Base-by-base conservation (phyloP, 179 eudicot genomes). In the Heliamphora pulchella region DNA sequence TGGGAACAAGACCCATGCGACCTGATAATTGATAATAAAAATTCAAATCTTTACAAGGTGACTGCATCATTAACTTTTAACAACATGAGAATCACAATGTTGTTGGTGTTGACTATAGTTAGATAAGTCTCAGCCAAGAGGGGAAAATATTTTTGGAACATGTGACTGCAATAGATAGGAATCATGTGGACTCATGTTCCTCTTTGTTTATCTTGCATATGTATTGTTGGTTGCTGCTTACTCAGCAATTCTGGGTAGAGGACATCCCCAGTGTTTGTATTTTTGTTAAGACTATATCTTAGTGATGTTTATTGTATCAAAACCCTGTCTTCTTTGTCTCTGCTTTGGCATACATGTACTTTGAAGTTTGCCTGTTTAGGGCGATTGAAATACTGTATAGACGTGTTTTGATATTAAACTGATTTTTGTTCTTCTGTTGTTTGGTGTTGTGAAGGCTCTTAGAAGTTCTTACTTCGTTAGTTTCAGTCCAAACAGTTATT, bases 391-490 rank as follows among this genome's bases (percentile, higher is more conserved):
- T 61, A 17, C 20, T 2, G 68, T 31, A 22, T 64, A 8, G 7
- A 31, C 39, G 22, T 4, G 88, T 74, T 75, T 46, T 6, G 0
- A 14, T 79, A 58, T 15, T n/a, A 57, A 51, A 58, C 51, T 17
- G 39, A 1, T 65, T 20, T 13, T 81, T 48, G 9, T 43, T 44
- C 46, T 51, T 51, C 5, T 17, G 75, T 31, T 22, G 76, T 22
- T 51, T 1, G 53, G 46, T 3, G 61, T 9, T 73, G 43, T 73
- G 46, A 53, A 4, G 3, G 57, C 61, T 22, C 1, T 22, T 73
- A 51, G 58, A 53, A 51, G 76, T 22, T 9, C 61, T 22, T 10
- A 8, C 7, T 20, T 47, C 53, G 1, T 50, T 73, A 50, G 4
- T 51, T 44, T 22, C 3, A 5, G 39, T 53, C 44, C 61, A 3